Conservation (phyloP, 2,329 filamentous ascomycete genomes). For the Sporothrix sp. region DNA sequence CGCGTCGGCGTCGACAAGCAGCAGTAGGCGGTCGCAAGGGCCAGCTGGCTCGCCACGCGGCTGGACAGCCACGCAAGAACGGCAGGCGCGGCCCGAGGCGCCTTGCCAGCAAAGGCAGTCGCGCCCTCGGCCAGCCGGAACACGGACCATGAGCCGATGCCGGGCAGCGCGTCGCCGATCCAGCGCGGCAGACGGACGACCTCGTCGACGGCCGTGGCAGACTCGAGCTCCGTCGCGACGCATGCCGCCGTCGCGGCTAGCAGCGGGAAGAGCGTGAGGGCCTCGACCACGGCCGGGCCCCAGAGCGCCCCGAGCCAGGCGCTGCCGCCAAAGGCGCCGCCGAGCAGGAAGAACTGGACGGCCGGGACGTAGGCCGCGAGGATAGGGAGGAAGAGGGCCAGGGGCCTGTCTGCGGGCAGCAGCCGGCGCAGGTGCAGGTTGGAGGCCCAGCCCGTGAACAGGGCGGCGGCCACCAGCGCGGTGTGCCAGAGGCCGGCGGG, state of each 20-base stretch:
- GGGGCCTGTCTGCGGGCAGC: slow-evolving; percentile 36
- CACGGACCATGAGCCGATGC: slow-evolving; percentile 55
- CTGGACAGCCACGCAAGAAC: slow-evolving; percentile 37
- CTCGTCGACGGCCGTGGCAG: slow-evolving; percentile 32
- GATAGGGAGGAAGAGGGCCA: slow-evolving; percentile 54
- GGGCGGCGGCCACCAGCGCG: slow-evolving; percentile 53
- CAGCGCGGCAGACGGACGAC: slow-evolving; percentile 45
- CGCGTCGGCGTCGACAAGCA: slow-evolving; percentile 56
- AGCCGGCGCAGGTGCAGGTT: slow-evolving; percentile 47
- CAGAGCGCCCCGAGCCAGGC: slow-evolving; percentile 38
- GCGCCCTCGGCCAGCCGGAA: slow-evolving; percentile 44
- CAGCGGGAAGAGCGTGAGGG: slow-evolving; percentile 61
- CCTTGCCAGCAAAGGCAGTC: slow-evolving; percentile 20
- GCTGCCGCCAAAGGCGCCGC: slow-evolving; percentile 40
- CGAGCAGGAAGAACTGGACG: slow-evolving; percentile 61
- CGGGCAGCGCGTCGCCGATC: slow-evolving; percentile 53
- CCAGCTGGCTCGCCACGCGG: slow-evolving; percentile 60
- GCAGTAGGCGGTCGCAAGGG: slow-evolving; percentile 57
- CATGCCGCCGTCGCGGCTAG: slow-evolving; percentile 53
- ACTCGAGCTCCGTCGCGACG: slow-evolving; percentile 55
- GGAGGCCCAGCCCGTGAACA: slow-evolving; percentile 62
- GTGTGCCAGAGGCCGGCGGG: slow-evolving; percentile 65
- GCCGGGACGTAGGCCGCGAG: slow-evolving; percentile 66
- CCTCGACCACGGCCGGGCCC: slow-evolving; percentile 69
- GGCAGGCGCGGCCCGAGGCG: slow-evolving; percentile 11